phyloP scores from a whole-genome alignment of 257 asterid genomes.

The Gentiana dahurica region DNA sequence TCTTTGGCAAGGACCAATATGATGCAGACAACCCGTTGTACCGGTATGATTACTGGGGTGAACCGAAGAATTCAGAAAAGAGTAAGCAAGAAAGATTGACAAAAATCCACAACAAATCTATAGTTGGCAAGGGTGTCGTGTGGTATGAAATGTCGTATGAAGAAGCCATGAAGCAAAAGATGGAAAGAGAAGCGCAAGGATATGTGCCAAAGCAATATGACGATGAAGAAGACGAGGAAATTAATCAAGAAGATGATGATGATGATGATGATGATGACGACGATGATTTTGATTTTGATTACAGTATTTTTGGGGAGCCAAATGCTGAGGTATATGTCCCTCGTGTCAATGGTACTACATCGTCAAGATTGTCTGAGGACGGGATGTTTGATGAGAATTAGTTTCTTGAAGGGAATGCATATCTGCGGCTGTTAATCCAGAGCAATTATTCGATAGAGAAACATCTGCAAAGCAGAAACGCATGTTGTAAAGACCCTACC shows the following conservation, averaged over 20 bases:
- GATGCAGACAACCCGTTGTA: constrained; percentile 75
- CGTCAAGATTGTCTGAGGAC: constrained; percentile 65
- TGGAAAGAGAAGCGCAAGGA: constrained; percentile 65
- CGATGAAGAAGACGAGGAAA: constrained; percentile 20
- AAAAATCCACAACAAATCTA: constrained; percentile 83
- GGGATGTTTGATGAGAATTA: constrained; percentile 76
- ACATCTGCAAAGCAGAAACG: too few species aligned
- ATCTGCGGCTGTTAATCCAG: too few species aligned
- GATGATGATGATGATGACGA: constrained; percentile 18
- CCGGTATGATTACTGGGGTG: constrained; percentile 98
- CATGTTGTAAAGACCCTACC: too few species aligned
- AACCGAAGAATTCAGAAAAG: constrained; percentile 94
- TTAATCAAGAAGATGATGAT: constrained; percentile 16
- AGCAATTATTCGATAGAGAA: too few species aligned
- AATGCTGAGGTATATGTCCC: constrained; percentile 36
- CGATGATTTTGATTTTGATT: constrained; percentile 48
- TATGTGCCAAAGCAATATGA: constrained; percentile 33
- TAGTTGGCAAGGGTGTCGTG: constrained; percentile 79
- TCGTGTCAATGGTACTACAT: constrained; percentile 86
- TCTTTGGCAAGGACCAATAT: constrained; percentile 72
- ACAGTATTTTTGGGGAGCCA: constrained; percentile 62
- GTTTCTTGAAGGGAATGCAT: constrained; percentile 1
- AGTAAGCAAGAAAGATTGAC: constrained; percentile 78
- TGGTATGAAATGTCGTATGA: constrained; percentile 96
- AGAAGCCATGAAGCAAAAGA: constrained; percentile 60